These are phyloP conservation scores for Trametes cubensis DNA, from an alignment of 768 basidiomycete genomes.

Conservation along the genomic window DNA sequence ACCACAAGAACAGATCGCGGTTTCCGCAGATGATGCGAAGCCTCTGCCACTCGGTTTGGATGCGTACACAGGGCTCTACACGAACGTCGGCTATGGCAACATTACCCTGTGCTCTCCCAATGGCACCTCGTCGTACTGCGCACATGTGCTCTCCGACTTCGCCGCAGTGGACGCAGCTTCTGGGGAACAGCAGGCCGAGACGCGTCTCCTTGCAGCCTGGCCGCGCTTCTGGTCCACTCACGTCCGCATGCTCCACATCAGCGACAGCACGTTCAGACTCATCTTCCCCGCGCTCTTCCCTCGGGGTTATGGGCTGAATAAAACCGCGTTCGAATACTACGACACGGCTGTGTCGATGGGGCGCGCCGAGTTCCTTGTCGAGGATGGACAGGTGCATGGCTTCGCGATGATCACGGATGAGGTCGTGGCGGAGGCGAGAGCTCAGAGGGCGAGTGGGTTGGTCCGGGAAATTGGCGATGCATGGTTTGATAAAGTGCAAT, in stretches of 20 bases:
- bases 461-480: constrained; percentile 17
- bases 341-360: constrained; percentile 2
- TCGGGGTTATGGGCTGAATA: constrained; percentile 38
- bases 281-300: constrained; percentile 36
- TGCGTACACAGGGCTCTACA: constrained; percentile 24
- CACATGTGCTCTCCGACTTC: constrained; percentile 14
- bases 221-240: constrained; percentile 38
- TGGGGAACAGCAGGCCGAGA: neutral
- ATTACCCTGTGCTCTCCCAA: constrained; percentile 27
- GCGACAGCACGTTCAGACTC: constrained; percentile 29
- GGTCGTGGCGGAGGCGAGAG: constrained; percentile 13
- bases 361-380: constrained; percentile 15
- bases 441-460: neutral
- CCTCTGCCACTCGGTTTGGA: constrained; percentile 9
- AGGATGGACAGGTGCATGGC: constrained; percentile 15
- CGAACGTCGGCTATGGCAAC: constrained; percentile 26
- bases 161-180: constrained; percentile 9
- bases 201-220: constrained; percentile 15
- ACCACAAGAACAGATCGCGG: neutral
- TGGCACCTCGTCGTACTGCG: constrained; percentile 21
- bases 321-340: constrained; percentile 18
- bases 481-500: constrained; percentile 14
- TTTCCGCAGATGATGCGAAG: neutral
- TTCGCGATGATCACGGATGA: constrained; percentile 21
- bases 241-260: constrained; percentile 32